Conservation (phyloP, 768 basidiomycete species). For the Tylopilus cervinicoccineus region DNA sequence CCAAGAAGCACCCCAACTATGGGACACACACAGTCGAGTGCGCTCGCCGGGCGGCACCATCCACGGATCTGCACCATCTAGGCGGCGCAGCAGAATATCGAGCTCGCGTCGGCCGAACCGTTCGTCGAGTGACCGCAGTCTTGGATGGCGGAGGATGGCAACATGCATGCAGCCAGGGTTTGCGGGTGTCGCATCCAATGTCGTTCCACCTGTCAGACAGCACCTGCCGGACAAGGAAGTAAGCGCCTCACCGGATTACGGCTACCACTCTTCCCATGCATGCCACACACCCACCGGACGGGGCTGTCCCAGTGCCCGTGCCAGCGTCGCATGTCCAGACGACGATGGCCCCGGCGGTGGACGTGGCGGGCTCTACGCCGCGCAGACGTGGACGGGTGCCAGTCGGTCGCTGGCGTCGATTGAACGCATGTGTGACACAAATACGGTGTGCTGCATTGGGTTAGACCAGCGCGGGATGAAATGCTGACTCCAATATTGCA, state of each 20-base stretch:
- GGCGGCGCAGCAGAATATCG: no score
- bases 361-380: no score
- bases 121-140: no score
- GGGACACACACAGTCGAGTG: conserved; percentile 2
- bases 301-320: no score
- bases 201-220: no score
- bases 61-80: conserved; percentile 17
- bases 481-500: conserved; percentile 24
- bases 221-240: conserved; percentile 18
- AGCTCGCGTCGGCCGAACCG: no score
- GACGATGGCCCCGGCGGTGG: no score
- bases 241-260: conserved; percentile 22
- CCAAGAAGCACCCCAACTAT: no score
- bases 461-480: conserved; percentile 19
- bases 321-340: no score
- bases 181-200: conserved; percentile 14
- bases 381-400: not conserved
- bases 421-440: not conserved
- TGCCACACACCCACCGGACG: not conserved
- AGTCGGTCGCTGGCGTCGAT: not conserved
- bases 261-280: conserved; percentile 12
- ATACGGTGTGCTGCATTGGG: conserved; percentile 4
- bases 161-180: not conserved
- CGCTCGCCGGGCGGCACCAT: conserved; percentile 2
- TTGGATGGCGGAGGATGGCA: no score